Conservation (phyloP, 768 basidiomycete genomes). For the Leccinum subtestaceum region DNA sequence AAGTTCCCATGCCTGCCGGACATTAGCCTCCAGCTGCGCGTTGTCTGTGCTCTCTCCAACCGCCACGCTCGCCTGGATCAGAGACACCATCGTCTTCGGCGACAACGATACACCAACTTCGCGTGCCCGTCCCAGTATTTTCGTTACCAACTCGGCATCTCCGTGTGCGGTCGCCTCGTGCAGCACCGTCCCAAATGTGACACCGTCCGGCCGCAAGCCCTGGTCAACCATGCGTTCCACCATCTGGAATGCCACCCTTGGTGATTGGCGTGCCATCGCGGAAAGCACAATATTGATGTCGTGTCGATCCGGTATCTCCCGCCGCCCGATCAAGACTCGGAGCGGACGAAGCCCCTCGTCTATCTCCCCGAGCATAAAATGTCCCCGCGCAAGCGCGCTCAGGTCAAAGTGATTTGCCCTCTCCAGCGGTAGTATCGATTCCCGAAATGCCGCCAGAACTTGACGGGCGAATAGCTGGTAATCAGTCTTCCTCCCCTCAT, state of each 20-base stretch:
- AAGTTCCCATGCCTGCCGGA: slow-evolving; percentile 43
- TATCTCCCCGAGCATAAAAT: slow-evolving; percentile 53
- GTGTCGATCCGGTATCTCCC: slow-evolving; percentile 55
- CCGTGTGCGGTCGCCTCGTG: slow-evolving; percentile 51
- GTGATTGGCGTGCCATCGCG: slow-evolving; percentile 48
- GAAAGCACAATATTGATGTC: slow-evolving; percentile 66
- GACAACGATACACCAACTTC: slow-evolving; percentile 39
- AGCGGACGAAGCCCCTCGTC: slow-evolving; percentile 47
- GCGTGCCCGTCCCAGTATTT: slow-evolving; percentile 42
- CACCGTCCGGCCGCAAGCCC: slow-evolving; percentile 50
- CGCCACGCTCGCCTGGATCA: slow-evolving; percentile 44
- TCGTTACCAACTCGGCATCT: slow-evolving; percentile 42
- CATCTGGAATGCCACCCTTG: slow-evolving; percentile 44
- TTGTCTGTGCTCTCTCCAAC: slow-evolving; percentile 26
- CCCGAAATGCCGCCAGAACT: slow-evolving; percentile 44
- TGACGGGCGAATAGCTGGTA: slow-evolving; percentile 41
- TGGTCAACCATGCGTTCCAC: slow-evolving; percentile 48
- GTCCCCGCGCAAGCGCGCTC: slow-evolving; percentile 61
- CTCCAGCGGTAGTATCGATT: slow-evolving; percentile 44
- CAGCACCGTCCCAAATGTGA: slow-evolving; percentile 61
- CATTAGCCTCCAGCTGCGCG: slow-evolving; percentile 29
- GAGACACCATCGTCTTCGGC: slow-evolving; percentile 46
- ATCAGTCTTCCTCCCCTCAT: slow-evolving; percentile 5
- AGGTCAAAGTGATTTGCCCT: slow-evolving; percentile 48
- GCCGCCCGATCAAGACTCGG: slow-evolving; percentile 43